Percentiles rank a stretch among this genome's conserved stretches.
phyloP scores from a whole-genome alignment of 176 grass and related monocot genomes.

The Melocanna baccifera region DNA sequence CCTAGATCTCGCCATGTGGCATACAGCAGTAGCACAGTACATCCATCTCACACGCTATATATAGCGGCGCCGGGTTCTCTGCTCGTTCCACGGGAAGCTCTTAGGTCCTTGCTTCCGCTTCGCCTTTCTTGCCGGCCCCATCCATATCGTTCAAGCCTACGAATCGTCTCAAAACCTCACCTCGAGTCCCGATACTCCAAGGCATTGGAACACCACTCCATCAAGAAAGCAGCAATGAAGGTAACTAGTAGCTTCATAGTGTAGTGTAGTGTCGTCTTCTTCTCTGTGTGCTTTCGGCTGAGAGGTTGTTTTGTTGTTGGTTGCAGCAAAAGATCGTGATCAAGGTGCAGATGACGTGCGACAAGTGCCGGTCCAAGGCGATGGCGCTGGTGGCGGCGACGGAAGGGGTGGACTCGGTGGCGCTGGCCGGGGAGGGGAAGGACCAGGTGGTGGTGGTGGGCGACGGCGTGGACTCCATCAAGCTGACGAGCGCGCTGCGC shows the following conservation, averaged over 20 bases:
- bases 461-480: slow-evolving; percentile 47
- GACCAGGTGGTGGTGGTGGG: slow-evolving; percentile 48
- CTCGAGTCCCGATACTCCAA: not conserved
- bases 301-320: not conserved
- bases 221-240: not conserved
- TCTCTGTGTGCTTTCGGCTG: not conserved
- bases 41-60: not conserved
- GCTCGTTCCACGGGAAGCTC: not conserved
- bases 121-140: not conserved
- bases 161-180: not conserved
- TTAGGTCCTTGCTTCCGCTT: not conserved
- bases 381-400: slow-evolving; percentile 47
- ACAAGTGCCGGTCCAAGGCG: slow-evolving; percentile 55
- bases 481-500: slow-evolving; percentile 37
- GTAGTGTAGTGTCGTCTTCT: not conserved
- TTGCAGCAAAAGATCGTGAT: slow-evolving; percentile 60
- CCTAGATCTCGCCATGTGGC: not conserved
- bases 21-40: not conserved
- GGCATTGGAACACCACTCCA: not conserved
- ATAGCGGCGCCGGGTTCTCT: not conserved
- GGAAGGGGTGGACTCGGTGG: slow-evolving; percentile 41
- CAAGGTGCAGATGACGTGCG: slow-evolving; percentile 45
- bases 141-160: not conserved
- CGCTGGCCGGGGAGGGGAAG: slow-evolving; percentile 31
- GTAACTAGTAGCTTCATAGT: not conserved